Conservation (phyloP, 768 basidiomycete species). For the Saitozyma sp. region DNA sequence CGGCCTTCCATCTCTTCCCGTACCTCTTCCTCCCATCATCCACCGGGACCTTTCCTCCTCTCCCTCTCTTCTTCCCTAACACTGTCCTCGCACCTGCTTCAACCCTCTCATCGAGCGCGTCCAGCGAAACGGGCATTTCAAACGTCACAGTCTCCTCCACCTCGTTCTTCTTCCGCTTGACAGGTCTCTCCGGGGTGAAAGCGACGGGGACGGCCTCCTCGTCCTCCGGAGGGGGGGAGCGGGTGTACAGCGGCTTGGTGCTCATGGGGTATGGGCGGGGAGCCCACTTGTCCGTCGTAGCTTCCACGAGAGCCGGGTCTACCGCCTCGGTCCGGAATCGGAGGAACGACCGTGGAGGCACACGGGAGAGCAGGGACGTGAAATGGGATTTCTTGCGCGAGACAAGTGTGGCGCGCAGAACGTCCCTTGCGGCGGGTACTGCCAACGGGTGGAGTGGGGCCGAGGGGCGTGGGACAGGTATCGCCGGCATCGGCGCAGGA, state of each 20-base stretch:
- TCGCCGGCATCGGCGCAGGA: neutral
- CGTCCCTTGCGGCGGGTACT: no score
- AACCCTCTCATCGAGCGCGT: slow-evolving; percentile 38
- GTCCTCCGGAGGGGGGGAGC: slow-evolving; percentile 29
- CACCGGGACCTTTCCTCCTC: slow-evolving; percentile 18
- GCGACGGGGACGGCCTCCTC: slow-evolving; percentile 8
- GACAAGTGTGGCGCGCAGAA: neutral
- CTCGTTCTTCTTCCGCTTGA: slow-evolving; percentile 18
- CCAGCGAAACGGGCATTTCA: slow-evolving; percentile 42
- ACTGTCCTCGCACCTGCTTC: slow-evolving; percentile 23
- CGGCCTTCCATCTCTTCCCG: slow-evolving; percentile 18
- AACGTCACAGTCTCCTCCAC: slow-evolving; percentile 32
- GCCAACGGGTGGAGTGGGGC: no score
- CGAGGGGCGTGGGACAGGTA: no score
- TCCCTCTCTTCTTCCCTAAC: slow-evolving; percentile 11
- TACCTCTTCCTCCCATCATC: slow-evolving; percentile 7
- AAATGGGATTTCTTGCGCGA: slow-evolving; percentile 16
- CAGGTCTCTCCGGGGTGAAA: slow-evolving; percentile 12
- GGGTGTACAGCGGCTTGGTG: slow-evolving; percentile 28
- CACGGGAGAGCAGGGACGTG: slow-evolving; percentile 19
- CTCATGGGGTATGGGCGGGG: slow-evolving; percentile 37
- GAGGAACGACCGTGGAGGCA: slow-evolving; percentile 29
- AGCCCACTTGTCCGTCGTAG: slow-evolving; percentile 39
- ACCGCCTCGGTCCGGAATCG: slow-evolving; percentile 17
- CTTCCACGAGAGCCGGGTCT: slow-evolving; percentile 29